Evolutionary conservation across 805 yeast genomes (phyloP).

Genomic region (Pichia deserticola): DNA sequence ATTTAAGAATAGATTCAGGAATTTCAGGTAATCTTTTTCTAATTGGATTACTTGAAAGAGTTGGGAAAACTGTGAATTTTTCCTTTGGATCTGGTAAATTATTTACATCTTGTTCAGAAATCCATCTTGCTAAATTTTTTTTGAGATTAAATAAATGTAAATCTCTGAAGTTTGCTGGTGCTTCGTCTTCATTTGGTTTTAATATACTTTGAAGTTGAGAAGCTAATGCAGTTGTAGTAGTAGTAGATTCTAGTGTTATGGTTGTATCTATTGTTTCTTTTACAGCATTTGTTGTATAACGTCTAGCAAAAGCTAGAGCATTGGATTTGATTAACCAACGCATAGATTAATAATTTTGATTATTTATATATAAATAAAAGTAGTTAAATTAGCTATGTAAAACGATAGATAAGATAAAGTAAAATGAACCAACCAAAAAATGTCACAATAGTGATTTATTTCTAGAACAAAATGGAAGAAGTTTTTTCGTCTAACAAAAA

Average conservation of each 20-base stretch:
- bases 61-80: background rate
- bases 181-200: too few species aligned
- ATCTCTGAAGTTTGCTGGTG: too few species aligned
- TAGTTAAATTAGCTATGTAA: background rate
- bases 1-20: background rate
- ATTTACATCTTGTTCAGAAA: background rate
- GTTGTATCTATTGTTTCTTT: background rate
- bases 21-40: slow-evolving; percentile 3
- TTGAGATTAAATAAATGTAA: background rate
- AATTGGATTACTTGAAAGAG: background rate
- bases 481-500: too few species aligned
- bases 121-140: slow-evolving; percentile 1
- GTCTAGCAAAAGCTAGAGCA: background rate
- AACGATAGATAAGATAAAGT: background rate
- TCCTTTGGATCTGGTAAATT: background rate
- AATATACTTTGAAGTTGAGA: too few species aligned
- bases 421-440: too few species aligned
- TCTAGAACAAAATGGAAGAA: too few species aligned
- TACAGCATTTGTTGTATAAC: background rate
- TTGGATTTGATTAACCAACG: background rate
- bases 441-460: too few species aligned
- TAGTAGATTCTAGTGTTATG: background rate
- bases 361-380: too few species aligned
- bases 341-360: background rate
- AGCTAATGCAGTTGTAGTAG: too few species aligned